These are phyloP conservation scores for Neurospora sp. DNA, from an alignment of 495 filamentous ascomycete species.

Conservation along the genomic window DNA sequence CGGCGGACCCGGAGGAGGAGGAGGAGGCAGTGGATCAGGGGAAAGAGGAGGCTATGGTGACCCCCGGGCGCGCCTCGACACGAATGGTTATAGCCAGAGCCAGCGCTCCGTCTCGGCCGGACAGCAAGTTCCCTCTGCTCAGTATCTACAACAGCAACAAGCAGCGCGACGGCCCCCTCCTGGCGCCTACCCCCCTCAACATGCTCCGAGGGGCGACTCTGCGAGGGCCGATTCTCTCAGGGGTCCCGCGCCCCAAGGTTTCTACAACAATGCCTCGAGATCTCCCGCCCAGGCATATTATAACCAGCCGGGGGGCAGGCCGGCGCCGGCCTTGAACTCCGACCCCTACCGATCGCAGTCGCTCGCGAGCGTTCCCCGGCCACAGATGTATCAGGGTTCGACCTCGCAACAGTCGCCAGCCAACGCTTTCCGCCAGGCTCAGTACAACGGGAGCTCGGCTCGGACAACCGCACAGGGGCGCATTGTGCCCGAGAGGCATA, in stretches of 20 bases:
- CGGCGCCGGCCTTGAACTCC: slow-evolving; percentile 63
- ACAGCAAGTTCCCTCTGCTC: slow-evolving; percentile 28
- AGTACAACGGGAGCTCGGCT: slow-evolving; percentile 49
- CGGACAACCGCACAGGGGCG: slow-evolving; percentile 86
- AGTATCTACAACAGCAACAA: slow-evolving; percentile 28
- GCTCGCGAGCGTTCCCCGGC: slow-evolving; percentile 64
- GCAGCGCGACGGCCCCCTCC: slow-evolving; percentile 42
- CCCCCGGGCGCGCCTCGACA: slow-evolving; percentile 17
- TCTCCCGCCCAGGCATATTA: slow-evolving; percentile 46
- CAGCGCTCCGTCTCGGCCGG: slow-evolving; percentile 41
- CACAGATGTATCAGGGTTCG: slow-evolving; percentile 53
- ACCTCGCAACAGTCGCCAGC: slow-evolving; percentile 57
- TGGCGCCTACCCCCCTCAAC: slow-evolving; percentile 22
- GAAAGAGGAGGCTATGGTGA: slow-evolving; percentile 37
- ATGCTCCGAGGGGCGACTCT: slow-evolving; percentile 1
- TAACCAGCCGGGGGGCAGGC: slow-evolving; percentile 32
- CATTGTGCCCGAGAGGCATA: slow-evolving; percentile 75
- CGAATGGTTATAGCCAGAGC: slow-evolving; percentile 47
- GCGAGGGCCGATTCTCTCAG: slow-evolving; percentile 26
- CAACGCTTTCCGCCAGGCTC: slow-evolving; percentile 64
- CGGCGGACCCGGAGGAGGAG: neutral
- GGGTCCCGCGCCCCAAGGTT: slow-evolving; percentile 40
- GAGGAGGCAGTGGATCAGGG: neutral
- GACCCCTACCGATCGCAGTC: slow-evolving; percentile 85
- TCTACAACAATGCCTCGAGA: slow-evolving; percentile 41